Evolutionary conservation across 768 basidiomycete species (phyloP).

Genomic region (Boletus reticuloceps): DNA sequence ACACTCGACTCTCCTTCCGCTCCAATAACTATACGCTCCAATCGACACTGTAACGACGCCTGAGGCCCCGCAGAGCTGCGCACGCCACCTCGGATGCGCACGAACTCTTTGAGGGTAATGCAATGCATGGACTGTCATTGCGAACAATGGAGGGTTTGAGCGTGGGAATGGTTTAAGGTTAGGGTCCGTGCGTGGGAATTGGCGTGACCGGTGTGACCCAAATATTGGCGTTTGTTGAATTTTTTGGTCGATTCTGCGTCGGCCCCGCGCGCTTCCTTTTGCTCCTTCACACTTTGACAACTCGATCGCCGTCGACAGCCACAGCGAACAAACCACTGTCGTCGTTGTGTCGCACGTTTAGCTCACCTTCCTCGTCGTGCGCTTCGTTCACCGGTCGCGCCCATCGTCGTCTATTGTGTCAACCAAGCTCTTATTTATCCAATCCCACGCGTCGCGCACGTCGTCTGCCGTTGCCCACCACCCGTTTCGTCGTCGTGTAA

Average conservation of each 20-base stretch:
- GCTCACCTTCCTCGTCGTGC: constrained; percentile 18
- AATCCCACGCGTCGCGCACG: constrained; percentile 48
- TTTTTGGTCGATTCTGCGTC: constrained; percentile 41
- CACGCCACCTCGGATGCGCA: neutral
- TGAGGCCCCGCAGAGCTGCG: neutral
- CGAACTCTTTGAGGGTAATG: neutral
- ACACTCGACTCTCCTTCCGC: neutral
- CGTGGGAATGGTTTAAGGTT: constrained; percentile 36
- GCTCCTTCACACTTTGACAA: constrained; percentile 42
- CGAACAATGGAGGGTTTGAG: constrained; percentile 24
- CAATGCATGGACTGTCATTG: neutral
- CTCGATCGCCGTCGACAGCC: constrained; percentile 49
- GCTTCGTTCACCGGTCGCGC: constrained; percentile 19
- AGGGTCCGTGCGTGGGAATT: constrained; percentile 46
- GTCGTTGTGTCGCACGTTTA: constrained; percentile 39
- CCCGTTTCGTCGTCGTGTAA: constrained; percentile 24
- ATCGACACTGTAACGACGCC: neutral
- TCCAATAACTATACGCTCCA: neutral
- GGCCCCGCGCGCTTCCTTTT: constrained; percentile 45
- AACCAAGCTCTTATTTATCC: constrained; percentile 33
- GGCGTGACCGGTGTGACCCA: constrained; percentile 34
- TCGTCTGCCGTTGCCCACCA: constrained; percentile 30
- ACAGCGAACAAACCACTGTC: constrained; percentile 41
- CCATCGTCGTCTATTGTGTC: constrained; percentile 22
- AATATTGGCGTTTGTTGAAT: constrained; percentile 41